phyloP scores from a whole-genome alignment of 202 grass and related monocot genomes.

The Panicum virgatum region DNA sequence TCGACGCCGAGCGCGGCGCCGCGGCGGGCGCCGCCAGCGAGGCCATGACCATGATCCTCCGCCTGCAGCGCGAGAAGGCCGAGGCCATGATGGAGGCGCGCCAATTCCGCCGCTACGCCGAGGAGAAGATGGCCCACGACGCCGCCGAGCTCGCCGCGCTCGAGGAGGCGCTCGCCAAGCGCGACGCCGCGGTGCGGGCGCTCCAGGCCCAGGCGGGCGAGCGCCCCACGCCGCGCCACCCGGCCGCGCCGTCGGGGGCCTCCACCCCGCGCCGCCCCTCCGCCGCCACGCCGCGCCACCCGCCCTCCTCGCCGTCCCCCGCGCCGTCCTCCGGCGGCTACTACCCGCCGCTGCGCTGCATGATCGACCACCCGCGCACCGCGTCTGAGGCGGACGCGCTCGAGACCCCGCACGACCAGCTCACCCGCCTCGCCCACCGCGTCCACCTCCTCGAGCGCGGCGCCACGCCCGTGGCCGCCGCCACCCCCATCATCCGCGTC shows the following conservation, averaged over 20 bases:
- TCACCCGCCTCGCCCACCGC: conserved; percentile 40
- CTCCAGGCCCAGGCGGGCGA: conserved; percentile 27
- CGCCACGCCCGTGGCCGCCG: not conserved
- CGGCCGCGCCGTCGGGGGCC: conserved; percentile 13
- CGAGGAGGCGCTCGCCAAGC: conserved; percentile 55
- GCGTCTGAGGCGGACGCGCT: conserved; percentile 41
- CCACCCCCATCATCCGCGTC: conserved; percentile 53
- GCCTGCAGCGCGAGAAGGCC: conserved; percentile 86
- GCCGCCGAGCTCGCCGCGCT: conserved; percentile 57
- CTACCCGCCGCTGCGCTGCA: conserved; percentile 53
- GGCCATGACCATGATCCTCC: conserved; percentile 85
- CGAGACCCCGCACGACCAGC: conserved; percentile 47
- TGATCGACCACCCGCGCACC: conserved; percentile 37
- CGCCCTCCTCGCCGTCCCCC: conserved; percentile 12
- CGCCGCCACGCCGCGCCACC: conserved; percentile 11
- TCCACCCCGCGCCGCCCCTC: conserved; percentile 27
- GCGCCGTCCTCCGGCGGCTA: not conserved
- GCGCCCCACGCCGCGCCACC: conserved; percentile 22
- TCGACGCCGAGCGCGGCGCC: conserved; percentile 77
- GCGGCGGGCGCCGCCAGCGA: conserved; percentile 70
- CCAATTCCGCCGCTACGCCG: conserved; percentile 74
- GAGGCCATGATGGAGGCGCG: conserved; percentile 79
- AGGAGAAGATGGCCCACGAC: conserved; percentile 77
- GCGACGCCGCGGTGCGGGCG: conserved; percentile 35
- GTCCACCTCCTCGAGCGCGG: conserved; percentile 47